These are phyloP conservation scores for Scutellaria barbata DNA, from an alignment of 257 asterid genomes.

Conservation along the genomic window DNA sequence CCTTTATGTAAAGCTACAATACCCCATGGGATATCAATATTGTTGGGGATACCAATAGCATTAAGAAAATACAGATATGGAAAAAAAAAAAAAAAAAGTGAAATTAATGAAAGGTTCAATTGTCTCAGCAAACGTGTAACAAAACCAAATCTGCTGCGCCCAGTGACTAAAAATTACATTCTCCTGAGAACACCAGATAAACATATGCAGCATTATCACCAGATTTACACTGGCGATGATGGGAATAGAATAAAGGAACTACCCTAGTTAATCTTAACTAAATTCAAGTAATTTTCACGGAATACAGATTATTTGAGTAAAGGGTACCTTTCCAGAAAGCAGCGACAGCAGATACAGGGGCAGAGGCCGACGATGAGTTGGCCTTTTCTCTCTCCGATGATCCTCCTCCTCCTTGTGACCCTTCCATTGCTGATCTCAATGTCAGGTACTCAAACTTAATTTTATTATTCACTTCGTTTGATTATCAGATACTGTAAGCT, in stretches of 20 bases:
- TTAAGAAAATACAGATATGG: not conserved
- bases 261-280: not conserved
- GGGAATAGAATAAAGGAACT: constrained; percentile 4
- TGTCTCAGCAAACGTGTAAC: constrained; percentile 1
- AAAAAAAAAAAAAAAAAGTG: constrained; percentile 2
- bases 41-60: not conserved
- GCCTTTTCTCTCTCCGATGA: constrained; percentile 81
- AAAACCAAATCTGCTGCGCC: not conserved
- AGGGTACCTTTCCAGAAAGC: constrained; percentile 88
- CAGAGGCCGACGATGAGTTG: constrained; percentile 61
- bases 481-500: not conserved
- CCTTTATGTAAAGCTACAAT: constrained; percentile 4
- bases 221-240: constrained; percentile 17
- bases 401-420: constrained; percentile 76
- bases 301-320: not conserved
- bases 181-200: constrained; percentile 9
- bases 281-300: not conserved
- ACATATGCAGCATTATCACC: constrained; percentile 22
- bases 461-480: constrained; percentile 10
- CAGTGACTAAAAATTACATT: not conserved
- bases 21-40: not conserved
- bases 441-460: constrained; percentile 31
- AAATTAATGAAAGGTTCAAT: constrained; percentile 5
- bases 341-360: constrained; percentile 78
- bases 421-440: constrained; percentile 67